phyloP scores from a whole-genome alignment of 2,329 filamentous ascomycete species.

The Tolypocladium ovalisporum region DNA sequence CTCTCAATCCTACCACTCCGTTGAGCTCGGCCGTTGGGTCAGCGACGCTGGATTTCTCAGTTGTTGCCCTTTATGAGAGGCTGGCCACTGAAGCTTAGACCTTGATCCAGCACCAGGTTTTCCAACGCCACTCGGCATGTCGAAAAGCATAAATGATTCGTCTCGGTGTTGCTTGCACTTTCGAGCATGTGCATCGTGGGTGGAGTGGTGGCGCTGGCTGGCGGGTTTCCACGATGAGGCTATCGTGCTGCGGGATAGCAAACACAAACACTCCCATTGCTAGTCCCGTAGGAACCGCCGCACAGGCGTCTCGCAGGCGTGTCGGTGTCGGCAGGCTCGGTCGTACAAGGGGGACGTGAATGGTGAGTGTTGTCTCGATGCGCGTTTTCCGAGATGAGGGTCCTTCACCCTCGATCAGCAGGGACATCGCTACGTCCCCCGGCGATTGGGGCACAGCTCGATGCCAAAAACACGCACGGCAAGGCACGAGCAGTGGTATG shows the following conservation, averaged over 20 bases:
- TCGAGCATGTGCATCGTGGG: neutral
- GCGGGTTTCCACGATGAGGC: neutral
- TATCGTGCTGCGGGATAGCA: neutral
- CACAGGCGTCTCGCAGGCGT: neutral
- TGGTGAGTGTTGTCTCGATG: neutral
- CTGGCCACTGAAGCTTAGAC: neutral
- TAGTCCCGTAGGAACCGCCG: neutral
- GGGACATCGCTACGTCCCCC: neutral
- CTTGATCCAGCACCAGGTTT: neutral
- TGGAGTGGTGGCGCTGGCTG: neutral
- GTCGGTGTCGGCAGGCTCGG: neutral
- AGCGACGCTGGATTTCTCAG: neutral
- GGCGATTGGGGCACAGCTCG: neutral
- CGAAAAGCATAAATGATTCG: neutral
- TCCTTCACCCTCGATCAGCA: neutral
- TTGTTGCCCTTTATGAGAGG: neutral
- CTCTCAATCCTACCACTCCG: neutral
- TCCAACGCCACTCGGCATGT: neutral
- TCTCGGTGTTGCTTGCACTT: neutral
- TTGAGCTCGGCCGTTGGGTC: neutral
- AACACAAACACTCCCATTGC: too few species aligned
- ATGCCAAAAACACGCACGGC: neutral
- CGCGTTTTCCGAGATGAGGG: neutral
- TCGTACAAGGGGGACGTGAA: neutral
- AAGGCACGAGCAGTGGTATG: neutral